Conservation (phyloP, 768 basidiomycete species). For the Mycena alexandri region DNA sequence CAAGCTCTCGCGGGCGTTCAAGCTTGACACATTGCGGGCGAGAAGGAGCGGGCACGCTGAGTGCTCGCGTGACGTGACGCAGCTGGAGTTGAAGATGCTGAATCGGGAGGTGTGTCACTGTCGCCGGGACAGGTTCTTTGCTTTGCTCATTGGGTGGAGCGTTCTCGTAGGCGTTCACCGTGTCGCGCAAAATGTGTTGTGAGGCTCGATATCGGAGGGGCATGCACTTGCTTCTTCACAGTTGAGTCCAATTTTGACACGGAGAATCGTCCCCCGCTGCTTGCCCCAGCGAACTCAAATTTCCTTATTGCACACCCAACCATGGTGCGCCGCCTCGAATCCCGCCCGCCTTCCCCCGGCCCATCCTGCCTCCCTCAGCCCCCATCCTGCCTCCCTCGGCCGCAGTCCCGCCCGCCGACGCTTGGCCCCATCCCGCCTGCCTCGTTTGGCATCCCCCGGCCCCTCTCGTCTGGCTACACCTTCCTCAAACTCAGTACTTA, state of each 20-base stretch:
- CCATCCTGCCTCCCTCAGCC: too few relatives aligned
- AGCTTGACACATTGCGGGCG: not conserved
- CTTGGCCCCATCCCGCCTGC: conserved; percentile 3
- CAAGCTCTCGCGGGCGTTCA: not conserved
- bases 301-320: not conserved
- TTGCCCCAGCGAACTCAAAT: not conserved
- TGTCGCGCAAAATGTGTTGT: not conserved
- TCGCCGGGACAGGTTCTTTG: too few relatives aligned
- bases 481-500: too few relatives aligned
- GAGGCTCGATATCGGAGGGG: not conserved
- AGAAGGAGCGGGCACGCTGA: not conserved
- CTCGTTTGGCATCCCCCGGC: not conserved
- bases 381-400: too few relatives aligned
- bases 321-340: not conserved
- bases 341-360: not conserved
- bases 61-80: not conserved
- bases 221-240: not conserved
- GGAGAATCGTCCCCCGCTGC: not conserved
- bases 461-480: not conserved
- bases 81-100: not conserved
- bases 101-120: not conserved
- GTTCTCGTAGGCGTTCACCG: not conserved
- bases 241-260: not conserved
- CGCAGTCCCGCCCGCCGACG: not conserved
- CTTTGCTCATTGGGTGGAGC: not conserved